Evolutionary conservation across 345 rosid species (phyloP).

Genomic region (Hibiscus syriacus): DNA sequence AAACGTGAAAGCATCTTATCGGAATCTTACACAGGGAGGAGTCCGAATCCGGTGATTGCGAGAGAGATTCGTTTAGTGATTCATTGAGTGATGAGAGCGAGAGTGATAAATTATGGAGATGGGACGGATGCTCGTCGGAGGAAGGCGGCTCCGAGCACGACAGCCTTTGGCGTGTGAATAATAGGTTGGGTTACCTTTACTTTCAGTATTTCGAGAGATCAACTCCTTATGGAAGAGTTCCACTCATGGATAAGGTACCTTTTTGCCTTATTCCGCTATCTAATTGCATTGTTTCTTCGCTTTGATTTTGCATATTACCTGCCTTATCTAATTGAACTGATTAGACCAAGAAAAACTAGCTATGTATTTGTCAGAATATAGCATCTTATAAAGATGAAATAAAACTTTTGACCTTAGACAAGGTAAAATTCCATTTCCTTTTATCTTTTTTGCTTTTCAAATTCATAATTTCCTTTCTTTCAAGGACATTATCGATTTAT

Average conservation of each 20-base stretch:
- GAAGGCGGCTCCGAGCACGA: constrained; percentile 13
- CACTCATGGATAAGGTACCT: background rate
- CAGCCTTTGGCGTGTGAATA: background rate
- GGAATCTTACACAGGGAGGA: constrained; percentile 48
- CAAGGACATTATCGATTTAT: too few species aligned
- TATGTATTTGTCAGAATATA: constrained; percentile 21
- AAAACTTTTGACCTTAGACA: background rate
- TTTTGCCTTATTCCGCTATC: too few species aligned
- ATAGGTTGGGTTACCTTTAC: background rate
- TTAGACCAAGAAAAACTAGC: background rate
- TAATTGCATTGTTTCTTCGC: background rate
- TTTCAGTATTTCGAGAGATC: background rate
- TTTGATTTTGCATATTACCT: too few species aligned
- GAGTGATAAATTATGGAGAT: constrained; percentile 18
- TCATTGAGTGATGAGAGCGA: constrained; percentile 82
- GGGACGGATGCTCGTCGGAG: background rate
- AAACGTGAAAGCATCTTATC: background rate
- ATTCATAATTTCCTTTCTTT: background rate
- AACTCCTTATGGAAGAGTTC: background rate
- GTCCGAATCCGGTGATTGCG: constrained; percentile 57
- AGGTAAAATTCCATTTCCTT: background rate
- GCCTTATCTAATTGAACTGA: background rate
- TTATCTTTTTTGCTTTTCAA: background rate
- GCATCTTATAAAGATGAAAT: background rate
- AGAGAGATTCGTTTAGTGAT: constrained; percentile 80